phyloP scores from a whole-genome alignment of 2,329 filamentous ascomycete species.

The Colletotrichum sp. region DNA sequence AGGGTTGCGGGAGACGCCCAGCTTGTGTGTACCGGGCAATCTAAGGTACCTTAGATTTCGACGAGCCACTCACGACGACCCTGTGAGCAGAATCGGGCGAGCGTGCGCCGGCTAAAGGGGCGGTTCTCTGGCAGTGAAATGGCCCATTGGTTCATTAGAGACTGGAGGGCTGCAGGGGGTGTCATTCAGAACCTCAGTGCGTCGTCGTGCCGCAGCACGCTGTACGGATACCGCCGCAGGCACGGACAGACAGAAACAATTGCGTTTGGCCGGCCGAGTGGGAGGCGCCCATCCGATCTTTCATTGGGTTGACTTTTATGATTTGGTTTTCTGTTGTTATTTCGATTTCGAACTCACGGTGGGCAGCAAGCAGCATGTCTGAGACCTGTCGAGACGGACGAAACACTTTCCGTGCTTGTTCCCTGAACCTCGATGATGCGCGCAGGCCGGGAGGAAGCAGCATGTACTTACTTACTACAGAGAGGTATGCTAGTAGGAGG shows the following conservation, averaged over 20 bases:
- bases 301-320: neutral
- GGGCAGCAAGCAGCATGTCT: neutral
- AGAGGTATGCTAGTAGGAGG: neutral
- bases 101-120: neutral
- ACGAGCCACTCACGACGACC: neutral
- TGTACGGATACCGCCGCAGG: neutral
- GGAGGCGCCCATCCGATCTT: neutral
- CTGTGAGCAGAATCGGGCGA: neutral
- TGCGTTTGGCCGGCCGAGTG: neutral
- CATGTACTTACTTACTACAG: neutral
- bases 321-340: neutral
- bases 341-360: neutral
- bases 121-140: neutral
- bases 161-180: neutral
- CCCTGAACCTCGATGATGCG: neutral
- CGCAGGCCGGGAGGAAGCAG: neutral
- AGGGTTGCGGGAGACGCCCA: neutral
- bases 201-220: neutral
- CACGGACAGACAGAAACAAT: neutral
- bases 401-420: neutral
- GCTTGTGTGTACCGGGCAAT: neutral
- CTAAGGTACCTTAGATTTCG: neutral
- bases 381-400: neutral
- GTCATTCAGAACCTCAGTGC: neutral
- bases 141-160: neutral